Conservation (phyloP, 176 grass and related monocot genomes). For the Microstegium vimineum region DNA sequence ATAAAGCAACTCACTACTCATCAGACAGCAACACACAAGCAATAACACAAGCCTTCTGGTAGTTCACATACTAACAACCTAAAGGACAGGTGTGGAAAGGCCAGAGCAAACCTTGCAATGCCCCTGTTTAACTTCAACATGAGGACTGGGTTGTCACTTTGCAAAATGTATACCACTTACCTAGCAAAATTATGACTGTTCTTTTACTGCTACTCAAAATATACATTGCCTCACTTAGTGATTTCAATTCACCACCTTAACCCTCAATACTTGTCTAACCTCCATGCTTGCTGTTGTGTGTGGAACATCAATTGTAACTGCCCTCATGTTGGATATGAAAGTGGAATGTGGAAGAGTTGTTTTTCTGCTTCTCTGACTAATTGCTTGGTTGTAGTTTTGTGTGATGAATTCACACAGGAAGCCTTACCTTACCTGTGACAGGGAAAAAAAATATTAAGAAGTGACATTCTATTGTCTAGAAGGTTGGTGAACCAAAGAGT, state of each 20-base stretch:
- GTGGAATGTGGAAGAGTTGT: not conserved
- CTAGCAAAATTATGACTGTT: not conserved
- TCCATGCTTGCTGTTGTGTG: not conserved
- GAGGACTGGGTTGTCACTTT: slow-evolving; percentile 6
- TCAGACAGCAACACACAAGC: not conserved
- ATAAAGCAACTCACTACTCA: not conserved
- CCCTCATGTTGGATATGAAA: not conserved
- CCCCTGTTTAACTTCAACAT: not conserved
- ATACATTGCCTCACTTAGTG: not conserved
- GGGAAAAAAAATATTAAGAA: not conserved
- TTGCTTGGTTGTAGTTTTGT: not conserved
- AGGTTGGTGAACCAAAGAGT: not conserved
- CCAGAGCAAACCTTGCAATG: not conserved
- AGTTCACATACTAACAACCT: not conserved
- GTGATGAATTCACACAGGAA: not conserved
- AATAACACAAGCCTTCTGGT: not conserved
- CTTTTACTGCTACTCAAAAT: not conserved
- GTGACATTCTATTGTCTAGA: not conserved
- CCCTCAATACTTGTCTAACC: not conserved
- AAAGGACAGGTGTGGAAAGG: not conserved
- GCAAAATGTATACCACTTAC: not conserved
- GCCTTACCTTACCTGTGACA: not conserved
- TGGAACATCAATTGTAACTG: not conserved
- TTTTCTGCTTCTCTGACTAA: not conserved
- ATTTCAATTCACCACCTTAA: not conserved